Conservation (phyloP, 257 asterid species). For the Salvia hispanica region DNA sequence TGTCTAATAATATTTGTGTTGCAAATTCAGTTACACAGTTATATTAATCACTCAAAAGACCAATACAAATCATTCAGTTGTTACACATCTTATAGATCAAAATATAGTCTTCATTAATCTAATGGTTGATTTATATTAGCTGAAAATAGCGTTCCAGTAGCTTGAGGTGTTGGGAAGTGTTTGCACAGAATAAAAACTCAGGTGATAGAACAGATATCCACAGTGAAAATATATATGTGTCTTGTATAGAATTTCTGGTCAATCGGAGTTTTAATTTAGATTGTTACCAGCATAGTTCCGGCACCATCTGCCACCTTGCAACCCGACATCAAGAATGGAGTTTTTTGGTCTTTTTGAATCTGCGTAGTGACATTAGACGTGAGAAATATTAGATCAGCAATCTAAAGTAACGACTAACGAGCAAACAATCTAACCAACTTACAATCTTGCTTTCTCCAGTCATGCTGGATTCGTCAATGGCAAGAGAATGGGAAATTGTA, state of each 20-base stretch:
- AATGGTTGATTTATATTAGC: no score
- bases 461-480: slow-evolving; percentile 98
- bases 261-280: slow-evolving; percentile 14
- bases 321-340: slow-evolving; percentile 96
- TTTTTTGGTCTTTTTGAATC: slow-evolving; percentile 76
- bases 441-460: slow-evolving; percentile 99
- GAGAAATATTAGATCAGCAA: slow-evolving; percentile 34
- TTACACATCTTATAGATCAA: no score
- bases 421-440: slow-evolving; percentile 53
- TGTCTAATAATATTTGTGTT: no score
- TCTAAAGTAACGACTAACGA: slow-evolving; percentile 16
- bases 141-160: neutral
- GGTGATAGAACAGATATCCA: no score
- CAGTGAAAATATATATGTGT: neutral
- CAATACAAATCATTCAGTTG: no score
- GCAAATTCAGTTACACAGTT: no score
- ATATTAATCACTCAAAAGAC: no score
- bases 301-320: slow-evolving; percentile 99
- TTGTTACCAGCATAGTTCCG: slow-evolving; percentile 86
- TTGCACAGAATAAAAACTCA: neutral
- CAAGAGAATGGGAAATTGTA: slow-evolving; percentile 82
- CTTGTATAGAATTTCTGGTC: neutral
- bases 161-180: neutral
- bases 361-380: slow-evolving; percentile 31
- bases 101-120: no score